Evolutionary conservation across 352 stramenopile genomes (phyloP).

Genomic region (Phytophthora cryptogea): DNA sequence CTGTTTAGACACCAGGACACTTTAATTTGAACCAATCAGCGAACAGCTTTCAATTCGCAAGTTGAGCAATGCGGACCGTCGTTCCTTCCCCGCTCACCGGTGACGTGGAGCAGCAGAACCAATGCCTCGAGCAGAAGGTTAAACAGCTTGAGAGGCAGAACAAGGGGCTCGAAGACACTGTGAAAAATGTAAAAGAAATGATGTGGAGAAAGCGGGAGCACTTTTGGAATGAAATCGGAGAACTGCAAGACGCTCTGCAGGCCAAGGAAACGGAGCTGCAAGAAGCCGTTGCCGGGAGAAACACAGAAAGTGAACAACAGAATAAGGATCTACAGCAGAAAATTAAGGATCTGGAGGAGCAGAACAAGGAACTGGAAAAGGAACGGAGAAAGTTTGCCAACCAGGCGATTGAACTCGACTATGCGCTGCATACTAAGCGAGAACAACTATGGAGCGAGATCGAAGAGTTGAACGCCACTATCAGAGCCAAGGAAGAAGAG

Average conservation of each 20-base stretch:
- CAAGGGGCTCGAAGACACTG: neutral
- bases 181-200: no score
- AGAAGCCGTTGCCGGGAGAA: neutral
- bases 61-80: neutral
- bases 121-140: constrained; percentile 2
- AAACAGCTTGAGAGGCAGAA: neutral
- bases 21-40: no score
- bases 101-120: constrained; percentile 7
- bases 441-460: constrained; percentile 13
- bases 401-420: neutral
- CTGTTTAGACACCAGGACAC: no score
- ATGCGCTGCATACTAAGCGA: neutral
- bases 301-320: neutral
- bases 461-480: constrained; percentile 4
- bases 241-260: constrained; percentile 9
- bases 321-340: neutral
- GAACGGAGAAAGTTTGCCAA: constrained; percentile 5
- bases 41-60: neutral
- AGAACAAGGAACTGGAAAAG: constrained; percentile 6
- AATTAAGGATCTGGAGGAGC: neutral
- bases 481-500: constrained; percentile 8
- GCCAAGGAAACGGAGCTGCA: constrained; percentile 11
- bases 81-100: neutral
- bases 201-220: constrained; percentile 8
- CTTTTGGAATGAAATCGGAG: constrained; percentile 7